These are phyloP conservation scores for Cicer pinnatifidum DNA, from an alignment of 306 rosid species.

Conservation along the genomic window DNA sequence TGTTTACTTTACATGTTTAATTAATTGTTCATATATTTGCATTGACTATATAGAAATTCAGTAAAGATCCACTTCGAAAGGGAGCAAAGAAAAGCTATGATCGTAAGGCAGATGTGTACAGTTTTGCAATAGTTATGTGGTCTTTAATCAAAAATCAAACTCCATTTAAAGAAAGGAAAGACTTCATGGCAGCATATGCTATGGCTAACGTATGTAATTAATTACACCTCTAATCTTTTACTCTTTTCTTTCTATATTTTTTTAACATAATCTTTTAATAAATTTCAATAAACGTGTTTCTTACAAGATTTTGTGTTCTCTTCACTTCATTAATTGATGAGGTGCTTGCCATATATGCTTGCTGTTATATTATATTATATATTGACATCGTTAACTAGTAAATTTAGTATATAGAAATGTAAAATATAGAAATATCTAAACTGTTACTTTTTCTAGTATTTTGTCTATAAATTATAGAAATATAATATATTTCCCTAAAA, in stretches of 20 bases:
- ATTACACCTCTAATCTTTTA: not conserved
- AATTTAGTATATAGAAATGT: too few relatives aligned
- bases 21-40: not conserved
- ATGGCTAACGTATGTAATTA: constrained; percentile 48
- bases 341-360: too few relatives aligned
- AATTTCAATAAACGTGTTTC: not conserved
- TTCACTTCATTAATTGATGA: too few relatives aligned
- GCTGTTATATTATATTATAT: too few relatives aligned
- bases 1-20: not conserved
- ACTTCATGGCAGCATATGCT: constrained; percentile 71
- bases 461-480: too few relatives aligned
- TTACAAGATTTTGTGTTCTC: too few relatives aligned
- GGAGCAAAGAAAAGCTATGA: constrained; percentile 60
- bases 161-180: constrained; percentile 59
- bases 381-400: too few relatives aligned
- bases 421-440: too few relatives aligned
- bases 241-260: not conserved
- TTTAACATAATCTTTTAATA: not conserved
- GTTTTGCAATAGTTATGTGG: constrained; percentile 70
- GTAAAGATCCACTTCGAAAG: constrained; percentile 54
- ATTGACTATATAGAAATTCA: constrained; percentile 47
- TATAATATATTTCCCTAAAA: too few relatives aligned
- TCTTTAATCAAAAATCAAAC: constrained; percentile 56
- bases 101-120: constrained; percentile 70
- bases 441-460: too few relatives aligned